Evolutionary conservation across 148 eudicot genomes (phyloP).

Genomic region (Arctostaphylos glauca): DNA sequence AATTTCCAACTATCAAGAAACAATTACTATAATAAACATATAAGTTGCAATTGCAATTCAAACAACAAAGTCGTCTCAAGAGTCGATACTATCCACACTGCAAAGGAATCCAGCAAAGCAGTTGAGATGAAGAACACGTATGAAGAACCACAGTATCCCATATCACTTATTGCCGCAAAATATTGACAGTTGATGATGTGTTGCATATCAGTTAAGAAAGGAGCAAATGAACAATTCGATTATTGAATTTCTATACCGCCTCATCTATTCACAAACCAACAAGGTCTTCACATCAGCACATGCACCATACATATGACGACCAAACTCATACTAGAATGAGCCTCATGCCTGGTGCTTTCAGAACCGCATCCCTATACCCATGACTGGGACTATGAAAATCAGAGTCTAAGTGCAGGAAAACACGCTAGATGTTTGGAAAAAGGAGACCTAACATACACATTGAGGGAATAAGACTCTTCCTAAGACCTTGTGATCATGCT

Average conservation of each 20-base stretch:
- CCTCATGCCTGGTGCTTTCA: slow-evolving; percentile 36
- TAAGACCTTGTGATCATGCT: slow-evolving; percentile 81
- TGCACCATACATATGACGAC: slow-evolving; percentile 40
- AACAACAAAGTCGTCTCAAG: background rate
- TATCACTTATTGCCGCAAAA: background rate
- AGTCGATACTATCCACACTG: background rate
- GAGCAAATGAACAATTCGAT: slow-evolving; percentile 23
- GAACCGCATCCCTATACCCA: slow-evolving; percentile 42
- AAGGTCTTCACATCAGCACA: slow-evolving; percentile 59
- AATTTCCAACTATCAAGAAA: too few species aligned
- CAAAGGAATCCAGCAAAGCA: background rate
- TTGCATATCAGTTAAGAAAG: background rate
- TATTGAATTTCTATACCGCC: slow-evolving; percentile 63
- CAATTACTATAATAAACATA: background rate
- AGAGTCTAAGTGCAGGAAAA: slow-evolving; percentile 37
- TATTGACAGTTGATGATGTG: background rate
- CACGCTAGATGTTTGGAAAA: slow-evolving; percentile 35
- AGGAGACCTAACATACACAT: slow-evolving; percentile 40
- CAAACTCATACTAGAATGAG: slow-evolving; percentile 45
- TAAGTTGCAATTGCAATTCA: background rate
- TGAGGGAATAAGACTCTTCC: slow-evolving; percentile 27
- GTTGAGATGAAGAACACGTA: background rate
- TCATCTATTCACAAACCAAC: slow-evolving; percentile 65
- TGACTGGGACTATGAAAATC: slow-evolving; percentile 35
- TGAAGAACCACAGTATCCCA: background rate